phyloP scores from a whole-genome alignment of 1,284 basidiomycete species.

The Moesziomyces sp. region DNA sequence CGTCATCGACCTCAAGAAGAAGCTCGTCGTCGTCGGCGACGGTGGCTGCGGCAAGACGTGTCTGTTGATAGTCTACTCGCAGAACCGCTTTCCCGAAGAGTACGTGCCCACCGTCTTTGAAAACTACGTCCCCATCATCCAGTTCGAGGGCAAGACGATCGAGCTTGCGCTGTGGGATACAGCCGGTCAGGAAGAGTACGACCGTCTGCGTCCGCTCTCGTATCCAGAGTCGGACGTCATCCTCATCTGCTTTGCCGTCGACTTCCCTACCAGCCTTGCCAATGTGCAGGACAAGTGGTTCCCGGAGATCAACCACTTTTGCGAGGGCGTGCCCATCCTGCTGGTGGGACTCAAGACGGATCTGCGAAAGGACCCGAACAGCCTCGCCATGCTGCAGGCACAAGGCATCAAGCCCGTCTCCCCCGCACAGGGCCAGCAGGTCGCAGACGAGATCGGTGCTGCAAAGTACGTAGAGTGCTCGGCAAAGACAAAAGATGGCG shows the following conservation, averaged over 20 bases:
- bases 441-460: constrained; percentile 93
- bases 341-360: constrained; percentile 89
- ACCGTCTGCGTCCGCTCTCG: constrained; percentile 73
- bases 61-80: constrained; percentile 79
- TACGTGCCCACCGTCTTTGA: constrained; percentile 94
- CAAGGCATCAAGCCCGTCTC: constrained; percentile 89
- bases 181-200: constrained; percentile 84
- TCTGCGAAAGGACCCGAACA: constrained; percentile 85
- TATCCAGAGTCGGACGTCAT: constrained; percentile 94
- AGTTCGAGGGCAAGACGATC: constrained; percentile 89
- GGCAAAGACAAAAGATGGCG: constrained; percentile 87
- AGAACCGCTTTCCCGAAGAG: constrained; percentile 97
- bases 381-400: constrained; percentile 88
- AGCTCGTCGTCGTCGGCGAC: constrained; percentile 75
- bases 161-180: constrained; percentile 96
- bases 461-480: constrained; percentile 90
- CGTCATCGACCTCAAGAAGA: constrained; percentile 61
- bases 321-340: constrained; percentile 89
- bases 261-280: constrained; percentile 89
- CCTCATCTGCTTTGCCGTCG: constrained; percentile 91
- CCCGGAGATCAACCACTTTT: constrained; percentile 97
- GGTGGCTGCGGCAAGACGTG: constrained; percentile 87
- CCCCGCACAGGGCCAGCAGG: constrained; percentile 72
- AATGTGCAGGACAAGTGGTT: constrained; percentile 98
- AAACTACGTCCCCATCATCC: constrained; percentile 87